Evolutionary conservation across 148 eudicot genomes (phyloP).

Genomic region (Heliosperma pusillum): DNA sequence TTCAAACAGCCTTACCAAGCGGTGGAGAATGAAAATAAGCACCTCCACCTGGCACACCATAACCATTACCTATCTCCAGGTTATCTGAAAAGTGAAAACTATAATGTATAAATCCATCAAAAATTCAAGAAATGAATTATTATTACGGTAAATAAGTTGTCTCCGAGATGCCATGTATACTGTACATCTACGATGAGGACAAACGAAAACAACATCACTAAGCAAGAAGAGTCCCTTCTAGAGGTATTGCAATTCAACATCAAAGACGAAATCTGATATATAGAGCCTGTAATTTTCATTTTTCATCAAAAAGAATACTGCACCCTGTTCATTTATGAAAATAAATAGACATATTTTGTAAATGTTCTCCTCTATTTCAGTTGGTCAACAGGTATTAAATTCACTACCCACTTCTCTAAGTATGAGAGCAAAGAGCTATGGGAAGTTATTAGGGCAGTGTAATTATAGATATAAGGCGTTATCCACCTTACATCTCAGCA

Average conservation of each 20-base stretch:
- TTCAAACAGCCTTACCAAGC: conserved; percentile 35
- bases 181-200: not conserved
- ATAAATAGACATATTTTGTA: not conserved
- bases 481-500: conserved; percentile 5
- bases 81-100: conserved; percentile 47
- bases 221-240: not conserved
- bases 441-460: not conserved
- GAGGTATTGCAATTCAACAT: not conserved
- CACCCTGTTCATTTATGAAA: not conserved
- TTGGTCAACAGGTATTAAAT: not conserved
- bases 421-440: not conserved
- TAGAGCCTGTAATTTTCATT: not conserved
- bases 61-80: conserved; percentile 93
- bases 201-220: not conserved
- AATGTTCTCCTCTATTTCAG: not conserved
- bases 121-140: not conserved
- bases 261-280: not conserved
- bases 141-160: not conserved
- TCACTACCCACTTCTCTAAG: not conserved
- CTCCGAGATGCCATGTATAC: not conserved
- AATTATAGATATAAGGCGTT: too few species aligned
- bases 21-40: conserved; percentile 58
- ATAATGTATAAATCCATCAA: not conserved
- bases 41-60: conserved; percentile 98
- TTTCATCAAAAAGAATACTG: not conserved